Evolutionary conservation across 768 basidiomycete species (phyloP), one percentile per base, ranked within the genome.

Genomic region (Tricholoma sp.): DNA sequence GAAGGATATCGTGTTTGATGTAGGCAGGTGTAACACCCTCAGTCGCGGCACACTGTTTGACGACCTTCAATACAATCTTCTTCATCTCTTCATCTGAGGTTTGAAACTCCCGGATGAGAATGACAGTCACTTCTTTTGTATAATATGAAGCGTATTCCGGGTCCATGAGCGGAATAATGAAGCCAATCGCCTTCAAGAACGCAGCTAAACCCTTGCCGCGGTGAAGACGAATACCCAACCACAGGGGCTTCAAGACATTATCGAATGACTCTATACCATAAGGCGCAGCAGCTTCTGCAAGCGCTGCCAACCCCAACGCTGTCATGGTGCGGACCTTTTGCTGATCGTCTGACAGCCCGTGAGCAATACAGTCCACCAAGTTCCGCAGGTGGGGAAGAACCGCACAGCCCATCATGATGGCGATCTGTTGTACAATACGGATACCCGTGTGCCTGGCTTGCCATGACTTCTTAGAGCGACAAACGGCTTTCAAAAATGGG

Each of bases 31-130:
- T 94, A 35, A 99, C 97, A 75, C 97, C 97, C 69, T 99, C 97
- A 1, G 97, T 99, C 8, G 94, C 92, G 31, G 97, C 93, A 67
- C 97, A 98, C 71, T 98, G 97, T 74, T 98, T 97, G 65, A 98
- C 95, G 56, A 99, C 97, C 72, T 98, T 98, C 52, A 99, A 75
- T 5, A 99, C 97, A 63, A 98, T 98, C 81, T 98, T 97, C 83
- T 98, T 96, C 97, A 99, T 99, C 79, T 99, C 97, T 72, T 99
- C 97, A 70, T 99, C 97, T 8, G 96, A 96, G 5, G 95, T 97
- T 71, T 96, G 94, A 79, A 98, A 98, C 75, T 98, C 96, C 67
- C 97, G 93, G 61, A 96, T 96, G 56, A 96, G 88, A 69, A 96
- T 95, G 61, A 94, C 89, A 10, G 91, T 95, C 55, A 96, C 94